These are phyloP conservation scores for Wickerhamiella azyma DNA, from an alignment of 805 yeast genomes.

Conservation along the genomic window DNA sequence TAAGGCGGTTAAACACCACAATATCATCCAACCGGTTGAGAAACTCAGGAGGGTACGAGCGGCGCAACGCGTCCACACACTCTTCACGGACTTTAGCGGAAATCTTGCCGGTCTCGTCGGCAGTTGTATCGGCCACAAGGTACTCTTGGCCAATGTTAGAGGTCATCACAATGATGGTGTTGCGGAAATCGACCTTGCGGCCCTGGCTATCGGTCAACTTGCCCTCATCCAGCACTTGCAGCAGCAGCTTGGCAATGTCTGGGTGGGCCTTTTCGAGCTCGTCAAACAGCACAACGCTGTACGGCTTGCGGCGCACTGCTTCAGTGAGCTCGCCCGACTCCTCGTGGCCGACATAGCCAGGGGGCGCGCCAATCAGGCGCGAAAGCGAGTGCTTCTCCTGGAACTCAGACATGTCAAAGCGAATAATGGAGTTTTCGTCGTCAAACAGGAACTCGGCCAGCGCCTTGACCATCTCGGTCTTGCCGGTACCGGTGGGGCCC, in stretches of 20 bases:
- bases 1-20: slow-evolving; percentile 81
- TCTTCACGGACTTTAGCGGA: slow-evolving; percentile 37
- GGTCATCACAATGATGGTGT: slow-evolving; percentile 92
- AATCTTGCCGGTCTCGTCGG: slow-evolving; percentile 43
- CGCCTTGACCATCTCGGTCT: slow-evolving; percentile 87
- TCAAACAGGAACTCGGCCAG: slow-evolving; percentile 86
- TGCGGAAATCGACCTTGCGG: slow-evolving; percentile 82
- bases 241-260: slow-evolving; percentile 76
- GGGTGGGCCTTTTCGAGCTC: slow-evolving; percentile 96
- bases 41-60: slow-evolving; percentile 84
- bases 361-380: slow-evolving; percentile 92
- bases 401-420: slow-evolving; percentile 97
- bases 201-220: slow-evolving; percentile 91
- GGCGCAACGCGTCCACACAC: slow-evolving; percentile 57
- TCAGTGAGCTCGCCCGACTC: slow-evolving; percentile 90
- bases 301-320: slow-evolving; percentile 90
- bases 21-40: slow-evolving; percentile 88
- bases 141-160: slow-evolving; percentile 93
- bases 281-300: slow-evolving; percentile 82
- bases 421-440: slow-evolving; percentile 69
- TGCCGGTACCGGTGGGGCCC: slow-evolving; percentile 99
- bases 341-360: slow-evolving; percentile 94
- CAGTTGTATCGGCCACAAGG: slow-evolving; percentile 44
- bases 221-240: slow-evolving; percentile 94
- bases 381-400: slow-evolving; percentile 89